phyloP scores from a whole-genome alignment of 805 yeast species.

The Danielozyma ontarioensis region DNA sequence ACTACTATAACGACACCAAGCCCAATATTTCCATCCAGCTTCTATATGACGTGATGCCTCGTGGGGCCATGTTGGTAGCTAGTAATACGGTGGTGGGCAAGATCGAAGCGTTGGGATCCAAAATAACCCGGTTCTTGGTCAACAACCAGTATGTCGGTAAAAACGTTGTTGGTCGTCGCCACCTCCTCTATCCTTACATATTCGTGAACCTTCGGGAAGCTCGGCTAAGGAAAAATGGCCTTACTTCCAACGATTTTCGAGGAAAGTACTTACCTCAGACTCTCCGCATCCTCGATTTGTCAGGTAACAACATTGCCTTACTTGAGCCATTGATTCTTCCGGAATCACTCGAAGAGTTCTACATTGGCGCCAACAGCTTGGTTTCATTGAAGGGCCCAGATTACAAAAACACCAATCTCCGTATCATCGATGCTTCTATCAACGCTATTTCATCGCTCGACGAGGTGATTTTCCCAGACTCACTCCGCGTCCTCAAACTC shows the following conservation, averaged over 20 bases:
- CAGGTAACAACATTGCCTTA: constrained; percentile 10
- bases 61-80: constrained; percentile 1
- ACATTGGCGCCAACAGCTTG: constrained; percentile 11
- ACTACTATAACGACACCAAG: constrained; percentile 6
- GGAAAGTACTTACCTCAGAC: constrained; percentile 1
- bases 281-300: constrained; percentile 9
- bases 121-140: constrained; percentile 7
- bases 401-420: constrained; percentile 3
- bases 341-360: constrained; percentile 6
- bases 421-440: constrained; percentile 9
- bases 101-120: constrained; percentile 6
- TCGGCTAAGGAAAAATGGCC: constrained; percentile 8
- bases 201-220: constrained; percentile 7
- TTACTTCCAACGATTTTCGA: constrained; percentile 1
- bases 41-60: constrained; percentile 4
- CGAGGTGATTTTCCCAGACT: constrained; percentile 6
- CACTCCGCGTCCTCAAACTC: constrained; percentile 6
- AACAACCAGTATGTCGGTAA: constrained; percentile 3
- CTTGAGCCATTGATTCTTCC: constrained; percentile 9
- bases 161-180: neutral
- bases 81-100: constrained; percentile 6
- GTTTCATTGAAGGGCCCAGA: constrained; percentile 8
- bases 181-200: constrained; percentile 2
- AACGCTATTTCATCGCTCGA: constrained; percentile 7
- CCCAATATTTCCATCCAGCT: constrained; percentile 7